phyloP scores from a whole-genome alignment of 2,329 filamentous ascomycete species.

The Sphaerulina populicola region DNA sequence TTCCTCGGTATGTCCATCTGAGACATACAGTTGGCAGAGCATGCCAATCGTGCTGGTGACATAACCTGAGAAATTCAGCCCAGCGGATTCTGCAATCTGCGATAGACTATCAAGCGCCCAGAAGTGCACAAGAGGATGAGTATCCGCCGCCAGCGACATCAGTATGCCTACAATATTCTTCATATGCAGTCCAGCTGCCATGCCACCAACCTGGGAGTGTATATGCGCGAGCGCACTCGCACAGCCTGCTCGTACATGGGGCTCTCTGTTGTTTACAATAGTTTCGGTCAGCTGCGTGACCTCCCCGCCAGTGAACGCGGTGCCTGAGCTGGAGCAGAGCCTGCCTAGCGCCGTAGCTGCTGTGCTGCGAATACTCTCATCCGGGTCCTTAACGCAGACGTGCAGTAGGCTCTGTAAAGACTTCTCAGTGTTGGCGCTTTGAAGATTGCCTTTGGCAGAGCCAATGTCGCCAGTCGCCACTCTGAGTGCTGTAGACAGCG shows the following conservation, averaged over 20 bases:
- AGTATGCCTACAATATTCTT: constrained; percentile 96
- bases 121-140: constrained; percentile 89
- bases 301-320: constrained; percentile 77
- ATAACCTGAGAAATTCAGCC: constrained; percentile 82
- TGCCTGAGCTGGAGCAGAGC: constrained; percentile 76
- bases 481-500: constrained; percentile 69
- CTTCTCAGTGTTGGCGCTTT: constrained; percentile 67
- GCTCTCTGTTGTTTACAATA: constrained; percentile 88
- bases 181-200: constrained; percentile 92
- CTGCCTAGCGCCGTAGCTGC: constrained; percentile 79
- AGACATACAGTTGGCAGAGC: constrained; percentile 84
- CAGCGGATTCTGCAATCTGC: constrained; percentile 81
- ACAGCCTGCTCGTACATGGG: constrained; percentile 85
- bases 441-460: constrained; percentile 63
- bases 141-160: constrained; percentile 95
- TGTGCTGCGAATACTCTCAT: constrained; percentile 76
- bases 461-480: constrained; percentile 75
- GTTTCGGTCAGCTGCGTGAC: constrained; percentile 89
- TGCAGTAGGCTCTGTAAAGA: constrained; percentile 60
- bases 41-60: constrained; percentile 87
- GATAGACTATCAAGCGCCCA: constrained; percentile 89
- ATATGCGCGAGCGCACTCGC: constrained; percentile 89
- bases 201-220: constrained; percentile 89
- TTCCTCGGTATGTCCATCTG: constrained; percentile 84
- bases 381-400: constrained; percentile 69